These are phyloP conservation scores for Yarrowia porcina DNA, from an alignment of 805 yeast species.

Conservation along the genomic window DNA sequence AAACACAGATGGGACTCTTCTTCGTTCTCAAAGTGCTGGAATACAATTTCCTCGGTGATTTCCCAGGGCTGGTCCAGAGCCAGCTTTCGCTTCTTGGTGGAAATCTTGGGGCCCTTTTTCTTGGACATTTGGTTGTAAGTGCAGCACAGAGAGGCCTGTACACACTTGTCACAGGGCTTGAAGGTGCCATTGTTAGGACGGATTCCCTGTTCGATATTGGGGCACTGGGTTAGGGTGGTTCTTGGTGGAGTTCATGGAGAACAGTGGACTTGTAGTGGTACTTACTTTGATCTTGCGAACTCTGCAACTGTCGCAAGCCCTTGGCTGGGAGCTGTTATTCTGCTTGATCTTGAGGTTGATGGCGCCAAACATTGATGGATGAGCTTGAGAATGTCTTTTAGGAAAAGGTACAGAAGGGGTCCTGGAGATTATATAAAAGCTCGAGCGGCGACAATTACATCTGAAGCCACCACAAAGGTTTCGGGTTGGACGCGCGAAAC, in stretches of 20 bases:
- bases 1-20: constrained; percentile 18
- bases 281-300: constrained; percentile 23
- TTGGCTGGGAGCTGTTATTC: constrained; percentile 2
- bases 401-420: background rate
- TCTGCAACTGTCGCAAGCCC: constrained; percentile 19
- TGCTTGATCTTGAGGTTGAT: constrained; percentile 17
- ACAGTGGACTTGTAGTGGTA: background rate
- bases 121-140: constrained; percentile 20
- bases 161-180: constrained; percentile 19
- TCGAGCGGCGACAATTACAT: constrained; percentile 14
- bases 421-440: constrained; percentile 13
- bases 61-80: constrained; percentile 23
- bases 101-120: constrained; percentile 15
- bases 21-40: constrained; percentile 22
- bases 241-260: background rate
- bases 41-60: constrained; percentile 11
- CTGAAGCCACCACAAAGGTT: constrained; percentile 21
- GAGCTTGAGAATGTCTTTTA: background rate
- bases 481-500: constrained; percentile 20
- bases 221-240: background rate
- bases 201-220: constrained; percentile 18
- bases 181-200: constrained; percentile 6
- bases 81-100: constrained; percentile 16
- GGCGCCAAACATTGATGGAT: constrained; percentile 7
- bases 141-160: constrained; percentile 11